Base-by-base conservation (phyloP, 2,329 filamentous ascomycete genomes). In the Fusarium sp. region DNA sequence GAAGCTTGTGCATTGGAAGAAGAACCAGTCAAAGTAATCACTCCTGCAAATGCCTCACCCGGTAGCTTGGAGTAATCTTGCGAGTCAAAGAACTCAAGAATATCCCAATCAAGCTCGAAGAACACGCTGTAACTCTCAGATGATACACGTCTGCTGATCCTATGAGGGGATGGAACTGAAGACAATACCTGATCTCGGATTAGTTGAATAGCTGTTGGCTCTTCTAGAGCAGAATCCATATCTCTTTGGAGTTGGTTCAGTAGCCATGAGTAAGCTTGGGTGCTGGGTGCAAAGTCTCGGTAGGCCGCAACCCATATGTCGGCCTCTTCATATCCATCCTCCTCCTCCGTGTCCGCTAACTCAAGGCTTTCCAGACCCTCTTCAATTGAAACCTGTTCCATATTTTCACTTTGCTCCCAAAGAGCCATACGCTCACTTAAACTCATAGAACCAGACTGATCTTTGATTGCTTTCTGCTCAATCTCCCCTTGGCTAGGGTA, bases 21-120 rank as follows among this genome's bases (percentile, higher is more conserved):
- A 14, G 31, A 25, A 10, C 31, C 48, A 14, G 48, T 51, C 1
- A 51, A 15, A 15, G 48, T 37, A 10, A 51, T 25, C 7, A 51
- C 5, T 19, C 5, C 11, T 4, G 2, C 0, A 19, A 51, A 11
- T 12, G 10, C n/a, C 1, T 37, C 11, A 7, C 14, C 7, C 12
- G 48, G 29, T 4, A n/a, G 1, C 10, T 35, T 51, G n/a, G n/a
- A 37, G 48, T 21, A 25, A 7, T 18, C 16, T 3, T 51, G 31
- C 4, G 48, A 35, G 10, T 51, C 10, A 23, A 37, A 37, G n/a
- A 51, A 51, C 19, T 25, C 48, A 10, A 51, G 5, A 25, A 19
- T 10, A 19, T 51, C 11, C 48, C 48, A 51, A 7, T 51, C 16
- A 3, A 51, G 0, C 5, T 51, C n/a, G 4, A 51, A 37, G 10